These are phyloP conservation scores for Symbiotaphrina buchneri DNA, from an alignment of 495 filamentous ascomycete species.

Conservation along the genomic window DNA sequence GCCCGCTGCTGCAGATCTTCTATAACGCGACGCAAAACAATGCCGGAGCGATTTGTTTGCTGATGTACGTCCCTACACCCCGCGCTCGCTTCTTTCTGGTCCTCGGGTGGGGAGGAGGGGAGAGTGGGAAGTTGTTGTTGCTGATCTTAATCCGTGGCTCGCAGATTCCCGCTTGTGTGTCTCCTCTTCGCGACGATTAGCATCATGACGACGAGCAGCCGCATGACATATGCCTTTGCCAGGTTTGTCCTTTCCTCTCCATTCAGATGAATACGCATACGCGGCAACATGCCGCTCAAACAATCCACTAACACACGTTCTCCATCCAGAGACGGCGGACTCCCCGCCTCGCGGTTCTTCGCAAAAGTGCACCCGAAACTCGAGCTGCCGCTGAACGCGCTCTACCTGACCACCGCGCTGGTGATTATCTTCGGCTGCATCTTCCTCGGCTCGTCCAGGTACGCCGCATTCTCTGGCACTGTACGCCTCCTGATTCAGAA, in stretches of 20 bases:
- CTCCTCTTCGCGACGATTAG: no score
- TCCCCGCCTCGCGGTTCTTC: constrained; percentile 42
- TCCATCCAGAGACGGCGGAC: constrained; percentile 46
- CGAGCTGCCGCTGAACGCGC: constrained; percentile 44
- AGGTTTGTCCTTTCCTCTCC: no score
- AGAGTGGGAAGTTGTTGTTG: no score
- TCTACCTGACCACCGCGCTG: constrained; percentile 37
- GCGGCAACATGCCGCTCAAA: no score
- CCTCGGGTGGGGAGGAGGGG: no score
- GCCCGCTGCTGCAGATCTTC: constrained; percentile 48
- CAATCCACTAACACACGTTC: no score
- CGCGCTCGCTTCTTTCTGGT: no score
- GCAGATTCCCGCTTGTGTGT: no score
- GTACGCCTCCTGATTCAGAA: constrained; percentile 40
- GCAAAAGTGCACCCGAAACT: constrained; percentile 37
- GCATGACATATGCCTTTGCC: no score
- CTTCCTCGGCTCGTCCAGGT: constrained; percentile 47
- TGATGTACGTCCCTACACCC: constrained; percentile 24
- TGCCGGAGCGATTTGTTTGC: constrained; percentile 41
- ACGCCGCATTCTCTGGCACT: constrained; percentile 46
- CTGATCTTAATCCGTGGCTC: no score
- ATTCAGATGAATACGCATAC: no score
- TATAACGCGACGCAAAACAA: constrained; percentile 42
- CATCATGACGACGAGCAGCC: no score
- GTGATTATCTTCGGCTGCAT: constrained; percentile 50